Base-by-base conservation (phyloP, 805 yeast genomes). In the Lachancea cidri region DNA sequence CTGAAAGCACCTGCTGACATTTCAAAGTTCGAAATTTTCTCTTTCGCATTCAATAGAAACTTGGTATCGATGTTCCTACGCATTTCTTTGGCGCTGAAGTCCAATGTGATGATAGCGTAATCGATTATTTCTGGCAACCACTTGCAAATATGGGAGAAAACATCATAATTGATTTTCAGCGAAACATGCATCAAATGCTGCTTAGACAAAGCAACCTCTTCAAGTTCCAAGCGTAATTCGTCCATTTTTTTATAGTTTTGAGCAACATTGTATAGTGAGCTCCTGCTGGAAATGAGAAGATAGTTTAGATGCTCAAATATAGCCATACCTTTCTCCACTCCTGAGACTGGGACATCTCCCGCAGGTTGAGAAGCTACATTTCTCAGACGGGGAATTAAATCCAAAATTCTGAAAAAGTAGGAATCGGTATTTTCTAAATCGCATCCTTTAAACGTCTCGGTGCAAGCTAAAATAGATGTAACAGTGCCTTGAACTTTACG, bases 381-480 rank as follows among this genome's bases (percentile, higher is more conserved):
- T 53, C 95, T 73, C 42, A 91, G 65, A 35, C 91, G 71, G 3
- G 97, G 97, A 33, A 91, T 62, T 19, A 89, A 56, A 52, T 93
- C 98, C 29, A 93, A 62, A 6, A 86, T 60, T 45, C 86, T 71
- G 66, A 75, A 84, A 63, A 77, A 88, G 50, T 75, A 74, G 0
- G 57, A 48, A 52, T 70, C 74, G 52, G 81, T 82, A 0, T 69
- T 70, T 9, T 66, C 66, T 29, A 78, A 55, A 1, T 49, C 41
- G 2, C 71, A 46, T 1, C 51, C 64, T 3, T 57, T 56, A 41
- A 83, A 72, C 2, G 81, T 64, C 5, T 62, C 65, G 5, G 81
- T 62, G 24, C 70, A 69, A 0, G 85, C 74, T 31, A 93, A 61
- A 9, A 91, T 72, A 15, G 73, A 59, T 33, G 81, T 81, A 5